Percentiles rank a stretch among this genome's conserved stretches.
Evolutionary conservation across 116 monocot genomes (phyloP).

Genomic region (Dioscorea cayenensis): DNA sequence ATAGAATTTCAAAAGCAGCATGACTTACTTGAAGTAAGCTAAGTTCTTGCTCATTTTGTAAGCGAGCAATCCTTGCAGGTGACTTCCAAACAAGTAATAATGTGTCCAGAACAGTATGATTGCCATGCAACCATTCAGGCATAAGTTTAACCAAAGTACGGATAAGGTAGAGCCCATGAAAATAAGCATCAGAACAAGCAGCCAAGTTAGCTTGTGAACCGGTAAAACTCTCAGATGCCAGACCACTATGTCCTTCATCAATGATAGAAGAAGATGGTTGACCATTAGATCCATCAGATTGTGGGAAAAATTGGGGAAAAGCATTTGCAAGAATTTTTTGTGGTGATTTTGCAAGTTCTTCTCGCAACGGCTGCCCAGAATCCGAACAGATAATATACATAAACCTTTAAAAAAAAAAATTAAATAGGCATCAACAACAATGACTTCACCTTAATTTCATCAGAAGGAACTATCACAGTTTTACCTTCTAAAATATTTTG

Average conservation of each 20-base stretch:
- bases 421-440: background rate
- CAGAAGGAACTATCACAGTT: background rate
- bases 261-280: conserved; percentile 34
- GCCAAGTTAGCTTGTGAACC: conserved; percentile 22
- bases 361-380: conserved; percentile 76
- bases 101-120: conserved; percentile 76
- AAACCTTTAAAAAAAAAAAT: conserved; percentile 47
- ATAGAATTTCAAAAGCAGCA: background rate
- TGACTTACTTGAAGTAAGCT: conserved; percentile 69
- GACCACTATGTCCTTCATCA: conserved; percentile 38
- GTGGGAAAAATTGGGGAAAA: conserved; percentile 66
- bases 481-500: conserved; percentile 75
- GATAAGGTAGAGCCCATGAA: conserved; percentile 87
- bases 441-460: background rate
- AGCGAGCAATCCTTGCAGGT: conserved; percentile 66
- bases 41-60: conserved; percentile 91
- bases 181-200: conserved; percentile 67
- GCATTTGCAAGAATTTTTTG: conserved; percentile 83
- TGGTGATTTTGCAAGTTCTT: conserved; percentile 88
- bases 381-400: conserved; percentile 93
- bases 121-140: conserved; percentile 87
- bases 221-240: conserved; percentile 35
- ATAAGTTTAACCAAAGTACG: conserved; percentile 86
- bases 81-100: conserved; percentile 91
- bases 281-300: conserved; percentile 30